Percentiles rank a stretch among this genome's conserved stretches.
Evolutionary conservation across 2,329 filamentous ascomycete genomes (phyloP).

Genomic region (Leptographium wingfieldii): DNA sequence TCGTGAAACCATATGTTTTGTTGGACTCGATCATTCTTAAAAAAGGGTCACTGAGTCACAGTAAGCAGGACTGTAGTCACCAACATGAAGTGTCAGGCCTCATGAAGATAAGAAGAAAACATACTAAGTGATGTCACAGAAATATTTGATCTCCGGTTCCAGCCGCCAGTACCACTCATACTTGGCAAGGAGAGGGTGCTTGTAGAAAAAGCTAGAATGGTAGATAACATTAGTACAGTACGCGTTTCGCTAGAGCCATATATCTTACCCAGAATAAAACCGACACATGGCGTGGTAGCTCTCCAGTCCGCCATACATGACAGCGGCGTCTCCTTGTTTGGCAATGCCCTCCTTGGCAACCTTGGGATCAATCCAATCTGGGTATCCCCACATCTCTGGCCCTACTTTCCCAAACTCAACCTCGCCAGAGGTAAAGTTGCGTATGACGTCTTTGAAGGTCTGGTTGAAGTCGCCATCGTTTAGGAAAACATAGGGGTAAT

Average conservation of each 20-base stretch:
- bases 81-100: background rate
- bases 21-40: constrained; percentile 85
- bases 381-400: constrained; percentile 86
- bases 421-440: constrained; percentile 74
- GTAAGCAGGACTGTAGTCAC: background rate
- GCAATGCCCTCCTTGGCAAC: constrained; percentile 92
- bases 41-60: constrained; percentile 65
- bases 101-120: constrained; percentile 18
- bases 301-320: constrained; percentile 99
- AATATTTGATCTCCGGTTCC: constrained; percentile 99
- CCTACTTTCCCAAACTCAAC: constrained; percentile 95
- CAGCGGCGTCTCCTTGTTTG: constrained; percentile 90
- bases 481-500: constrained; percentile 96
- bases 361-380: constrained; percentile 89
- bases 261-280: constrained; percentile 84
- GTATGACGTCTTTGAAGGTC: constrained; percentile 76
- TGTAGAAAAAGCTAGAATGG: constrained; percentile 70
- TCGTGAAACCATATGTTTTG: constrained; percentile 98
- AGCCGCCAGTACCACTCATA: constrained; percentile 99
- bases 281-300: constrained; percentile 99
- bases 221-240: background rate
- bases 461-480: constrained; percentile 97
- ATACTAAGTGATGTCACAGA: constrained; percentile 98
- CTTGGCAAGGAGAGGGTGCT: constrained; percentile 85
- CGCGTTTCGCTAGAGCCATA: no score